phyloP scores from a whole-genome alignment of 352 stramenopile genomes.

The Phytophthora cryptogea region DNA sequence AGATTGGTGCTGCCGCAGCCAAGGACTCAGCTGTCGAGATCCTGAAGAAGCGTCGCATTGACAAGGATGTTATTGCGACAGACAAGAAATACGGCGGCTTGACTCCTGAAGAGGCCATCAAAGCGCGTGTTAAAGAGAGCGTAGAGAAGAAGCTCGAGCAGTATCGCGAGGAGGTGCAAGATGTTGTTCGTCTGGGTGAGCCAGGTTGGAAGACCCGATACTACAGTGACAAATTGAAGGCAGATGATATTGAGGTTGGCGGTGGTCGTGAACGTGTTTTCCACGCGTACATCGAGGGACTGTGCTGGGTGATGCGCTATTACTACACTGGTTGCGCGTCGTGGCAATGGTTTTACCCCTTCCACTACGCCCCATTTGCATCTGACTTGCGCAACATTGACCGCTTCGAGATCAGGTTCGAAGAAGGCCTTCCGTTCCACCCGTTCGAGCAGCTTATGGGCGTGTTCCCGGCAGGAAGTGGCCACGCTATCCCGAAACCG shows the following conservation, averaged over 20 bases:
- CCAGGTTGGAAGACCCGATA: conserved; percentile 96
- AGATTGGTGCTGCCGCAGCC: conserved; percentile 58
- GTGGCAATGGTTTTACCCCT: conserved; percentile 99
- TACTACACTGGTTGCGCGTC: conserved; percentile 99
- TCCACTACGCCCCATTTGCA: conserved; percentile 98
- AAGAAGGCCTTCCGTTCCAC: conserved; percentile 94
- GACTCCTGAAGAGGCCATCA: conserved; percentile 69
- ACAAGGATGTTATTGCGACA: conserved; percentile 60
- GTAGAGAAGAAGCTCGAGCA: conserved; percentile 80
- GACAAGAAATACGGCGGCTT: conserved; percentile 78
- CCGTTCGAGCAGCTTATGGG: conserved; percentile 99
- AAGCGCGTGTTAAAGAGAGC: conserved; percentile 81
- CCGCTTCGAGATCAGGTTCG: conserved; percentile 92
- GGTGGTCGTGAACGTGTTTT: conserved; percentile 91
- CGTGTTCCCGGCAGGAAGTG: conserved; percentile 96
- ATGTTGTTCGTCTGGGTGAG: conserved; percentile 95
- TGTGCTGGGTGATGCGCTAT: conserved; percentile 99
- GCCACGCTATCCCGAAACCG: conserved; percentile 92
- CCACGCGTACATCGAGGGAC: conserved; percentile 96
- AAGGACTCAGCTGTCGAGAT: conserved; percentile 81
- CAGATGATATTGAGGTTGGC: conserved; percentile 82
- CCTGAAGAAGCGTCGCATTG: conserved; percentile 76
- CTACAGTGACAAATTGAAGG: conserved; percentile 88
- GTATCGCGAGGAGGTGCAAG: conserved; percentile 86
- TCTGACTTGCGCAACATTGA: conserved; percentile 92